Percentiles rank a stretch among this genome's conserved stretches.
phyloP scores from a whole-genome alignment of 164 flowering plant species.

The Magnolia sinica region DNA sequence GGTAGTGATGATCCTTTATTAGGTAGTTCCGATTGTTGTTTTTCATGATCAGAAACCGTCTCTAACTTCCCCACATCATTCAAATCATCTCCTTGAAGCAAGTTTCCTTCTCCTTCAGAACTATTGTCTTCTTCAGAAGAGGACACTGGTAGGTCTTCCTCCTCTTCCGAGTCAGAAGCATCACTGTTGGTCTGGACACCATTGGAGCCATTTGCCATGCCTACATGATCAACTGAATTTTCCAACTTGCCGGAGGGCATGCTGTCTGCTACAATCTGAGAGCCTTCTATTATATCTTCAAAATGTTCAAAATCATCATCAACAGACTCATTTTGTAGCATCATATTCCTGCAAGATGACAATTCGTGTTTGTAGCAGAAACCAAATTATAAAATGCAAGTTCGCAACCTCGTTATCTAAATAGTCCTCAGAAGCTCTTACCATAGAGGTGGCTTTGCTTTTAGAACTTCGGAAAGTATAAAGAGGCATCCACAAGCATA shows the following conservation, averaged over 20 bases:
- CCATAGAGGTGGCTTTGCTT: constrained; percentile 93
- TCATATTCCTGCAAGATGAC: constrained; percentile 55
- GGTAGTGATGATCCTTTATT: constrained; percentile 34
- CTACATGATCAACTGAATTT: constrained; percentile 2
- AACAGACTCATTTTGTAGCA: constrained; percentile 75
- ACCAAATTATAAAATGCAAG: neutral
- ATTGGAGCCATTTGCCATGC: constrained; percentile 10
- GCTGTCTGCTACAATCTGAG: constrained; percentile 26
- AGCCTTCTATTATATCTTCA: constrained; percentile 68
- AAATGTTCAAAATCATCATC: constrained; percentile 98
- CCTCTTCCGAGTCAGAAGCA: constrained; percentile 37
- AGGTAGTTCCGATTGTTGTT: constrained; percentile 21
- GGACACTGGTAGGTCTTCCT: constrained; percentile 29
- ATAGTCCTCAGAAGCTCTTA: constrained; percentile 19
- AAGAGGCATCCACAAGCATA: constrained; percentile 92
- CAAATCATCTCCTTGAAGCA: constrained; percentile 25
- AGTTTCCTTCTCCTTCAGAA: constrained; percentile 50
- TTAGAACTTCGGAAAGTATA: constrained; percentile 91
- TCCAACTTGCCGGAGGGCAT: constrained; percentile 18
- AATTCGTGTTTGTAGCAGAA: neutral
- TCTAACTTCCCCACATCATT: constrained; percentile 21
- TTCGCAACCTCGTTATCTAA: neutral
- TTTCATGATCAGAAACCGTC: constrained; percentile 14
- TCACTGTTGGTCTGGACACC: constrained; percentile 22
- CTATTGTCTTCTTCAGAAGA: constrained; percentile 39